Conservation (phyloP, 257 asterid species). For the Cynanchum wilfordii region DNA sequence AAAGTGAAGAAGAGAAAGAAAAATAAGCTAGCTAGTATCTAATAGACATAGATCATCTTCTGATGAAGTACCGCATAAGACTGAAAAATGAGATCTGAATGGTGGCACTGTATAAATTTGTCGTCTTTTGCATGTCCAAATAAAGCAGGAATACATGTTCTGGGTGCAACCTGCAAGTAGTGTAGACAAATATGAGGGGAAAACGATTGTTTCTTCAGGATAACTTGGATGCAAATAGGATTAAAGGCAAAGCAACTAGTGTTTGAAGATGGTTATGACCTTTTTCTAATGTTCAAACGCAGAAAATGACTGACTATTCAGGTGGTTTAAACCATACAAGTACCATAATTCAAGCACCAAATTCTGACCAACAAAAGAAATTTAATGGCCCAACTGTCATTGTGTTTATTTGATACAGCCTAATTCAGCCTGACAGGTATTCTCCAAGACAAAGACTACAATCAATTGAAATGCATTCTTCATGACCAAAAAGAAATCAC, state of each 20-base stretch:
- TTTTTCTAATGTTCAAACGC: background rate
- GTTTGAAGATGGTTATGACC: background rate
- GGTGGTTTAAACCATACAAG: background rate
- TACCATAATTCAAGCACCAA: background rate
- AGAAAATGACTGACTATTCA: background rate
- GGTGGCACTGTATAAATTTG: slow-evolving; percentile 74
- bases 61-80: slow-evolving; percentile 57
- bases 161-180: slow-evolving; percentile 72
- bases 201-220: background rate
- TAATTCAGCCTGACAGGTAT: background rate
- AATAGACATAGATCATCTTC: background rate
- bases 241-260: background rate
- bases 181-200: slow-evolving; percentile 10
- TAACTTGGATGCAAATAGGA: background rate
- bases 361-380: background rate
- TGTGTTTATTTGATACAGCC: background rate
- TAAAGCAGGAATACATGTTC: slow-evolving; percentile 81
- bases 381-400: background rate
- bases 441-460: background rate
- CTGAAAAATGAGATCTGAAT: slow-evolving; percentile 74
- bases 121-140: slow-evolving; percentile 96
- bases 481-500: slow-evolving; percentile 11
- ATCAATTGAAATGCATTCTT: slow-evolving; percentile 17
- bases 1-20: slow-evolving; percentile 4
- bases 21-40: background rate